Evolutionary conservation across 2,329 filamentous ascomycete genomes (phyloP).

Genomic region (Botryotinia calthae): DNA sequence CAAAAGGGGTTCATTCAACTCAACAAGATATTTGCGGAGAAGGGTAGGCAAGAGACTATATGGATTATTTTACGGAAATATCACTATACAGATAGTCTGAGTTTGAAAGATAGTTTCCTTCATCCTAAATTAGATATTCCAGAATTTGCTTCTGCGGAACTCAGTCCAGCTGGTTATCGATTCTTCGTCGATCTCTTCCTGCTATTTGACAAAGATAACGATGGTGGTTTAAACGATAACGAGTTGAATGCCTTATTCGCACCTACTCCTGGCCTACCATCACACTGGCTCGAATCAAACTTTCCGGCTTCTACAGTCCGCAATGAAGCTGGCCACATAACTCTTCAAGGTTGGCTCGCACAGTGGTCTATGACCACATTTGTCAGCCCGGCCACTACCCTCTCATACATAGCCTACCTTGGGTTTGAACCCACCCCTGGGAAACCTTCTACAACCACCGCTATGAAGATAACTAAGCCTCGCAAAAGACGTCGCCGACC

Average conservation of each 20-base stretch:
- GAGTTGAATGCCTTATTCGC: constrained; percentile 87
- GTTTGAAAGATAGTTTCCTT: constrained; percentile 84
- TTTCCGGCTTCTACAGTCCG: constrained; percentile 93
- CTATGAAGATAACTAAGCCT: constrained; percentile 88
- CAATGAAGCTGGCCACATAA: constrained; percentile 93
- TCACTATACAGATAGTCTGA: constrained; percentile 93
- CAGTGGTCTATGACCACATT: constrained; percentile 99
- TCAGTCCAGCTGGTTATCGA: constrained; percentile 90
- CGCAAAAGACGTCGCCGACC: constrained; percentile 80
- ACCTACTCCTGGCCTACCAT: constrained; percentile 84
- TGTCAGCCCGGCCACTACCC: constrained; percentile 87
- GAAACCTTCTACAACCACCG: constrained; percentile 73
- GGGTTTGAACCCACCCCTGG: constrained; percentile 85
- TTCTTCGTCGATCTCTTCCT: constrained; percentile 98
- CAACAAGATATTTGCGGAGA: constrained; percentile 95
- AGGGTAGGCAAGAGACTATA: constrained; percentile 95
- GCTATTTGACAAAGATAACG: constrained; percentile 94
- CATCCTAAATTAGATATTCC: constrained; percentile 94
- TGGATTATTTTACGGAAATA: constrained; percentile 96
- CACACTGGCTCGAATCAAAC: constrained; percentile 81
- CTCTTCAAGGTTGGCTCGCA: constrained; percentile 93
- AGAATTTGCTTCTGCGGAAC: constrained; percentile 85
- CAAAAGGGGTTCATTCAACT: constrained; percentile 81
- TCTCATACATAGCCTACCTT: constrained; percentile 94
- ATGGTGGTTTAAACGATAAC: constrained; percentile 83